These are phyloP conservation scores for Carnegiea gigantea DNA, from an alignment of 179 eudicot species.

Conservation along the genomic window DNA sequence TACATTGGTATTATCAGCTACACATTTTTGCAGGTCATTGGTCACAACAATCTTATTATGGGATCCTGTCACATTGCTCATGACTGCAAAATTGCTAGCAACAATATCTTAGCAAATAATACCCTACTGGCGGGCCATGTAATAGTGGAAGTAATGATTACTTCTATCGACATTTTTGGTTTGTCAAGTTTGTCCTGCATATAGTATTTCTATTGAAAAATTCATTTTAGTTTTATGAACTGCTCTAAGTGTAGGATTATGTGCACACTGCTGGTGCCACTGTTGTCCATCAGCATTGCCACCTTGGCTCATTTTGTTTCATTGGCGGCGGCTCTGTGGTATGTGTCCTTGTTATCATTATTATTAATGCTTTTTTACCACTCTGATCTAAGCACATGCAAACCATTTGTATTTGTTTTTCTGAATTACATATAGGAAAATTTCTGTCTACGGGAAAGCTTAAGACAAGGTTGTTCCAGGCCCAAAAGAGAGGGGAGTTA, in stretches of 20 bases:
- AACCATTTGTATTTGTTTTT: not conserved
- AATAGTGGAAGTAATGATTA: slow-evolving; percentile 56
- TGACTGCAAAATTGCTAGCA: slow-evolving; percentile 90
- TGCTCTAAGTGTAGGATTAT: slow-evolving; percentile 55
- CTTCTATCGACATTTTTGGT: not conserved
- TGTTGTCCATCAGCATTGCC: slow-evolving; percentile 86
- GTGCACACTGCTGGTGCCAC: slow-evolving; percentile 85
- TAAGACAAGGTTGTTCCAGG: not conserved
- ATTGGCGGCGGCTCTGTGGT: slow-evolving; percentile 98
- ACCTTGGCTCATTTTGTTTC: slow-evolving; percentile 78
- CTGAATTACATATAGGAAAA: not conserved
- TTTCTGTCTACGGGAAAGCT: not conserved
- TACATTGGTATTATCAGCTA: slow-evolving; percentile 3
- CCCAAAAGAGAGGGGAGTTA: too few relatives aligned
- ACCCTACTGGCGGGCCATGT: slow-evolving; percentile 93
- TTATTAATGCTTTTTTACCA: not conserved
- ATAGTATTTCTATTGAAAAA: not conserved
- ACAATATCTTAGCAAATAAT: slow-evolving; percentile 82
- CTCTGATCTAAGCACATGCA: not conserved
- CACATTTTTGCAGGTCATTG: slow-evolving; percentile 58
- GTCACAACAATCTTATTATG: slow-evolving; percentile 86
- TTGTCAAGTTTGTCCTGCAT: not conserved
- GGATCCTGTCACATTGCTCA: slow-evolving; percentile 96
- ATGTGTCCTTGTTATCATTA: slow-evolving; percentile 14
- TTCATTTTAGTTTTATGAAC: slow-evolving; percentile 6